Base-by-base conservation (phyloP, 352 stramenopile species). In the Phytophthora melonis region DNA sequence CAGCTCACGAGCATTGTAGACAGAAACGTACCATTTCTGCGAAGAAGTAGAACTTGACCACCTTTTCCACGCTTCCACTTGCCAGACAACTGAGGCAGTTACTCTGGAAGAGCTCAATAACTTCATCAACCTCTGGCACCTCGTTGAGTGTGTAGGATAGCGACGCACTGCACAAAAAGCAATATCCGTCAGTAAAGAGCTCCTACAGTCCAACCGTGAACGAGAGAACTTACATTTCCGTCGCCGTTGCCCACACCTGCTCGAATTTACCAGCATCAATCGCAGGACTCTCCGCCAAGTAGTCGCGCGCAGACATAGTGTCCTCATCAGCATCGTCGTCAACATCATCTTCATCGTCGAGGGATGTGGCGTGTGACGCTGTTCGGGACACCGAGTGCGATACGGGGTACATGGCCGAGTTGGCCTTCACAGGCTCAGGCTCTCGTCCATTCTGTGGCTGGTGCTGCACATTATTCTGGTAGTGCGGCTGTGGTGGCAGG, bases 11-110 rank as follows among this genome's bases (percentile, higher is more conserved):
- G 21, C 16, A 39, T 21, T 62, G 9, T 8, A 59, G 13, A 27
- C 19, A 45, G 23, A 8, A 74, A 6, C 63, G 30, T 79, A 95
- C 89, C 90, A 94, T 94, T 78, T 95, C 87, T 10, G 81, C 88
- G 52, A 87, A 95, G 68, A 97, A 97, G 76, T 90, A 97, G 54
- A 97, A 97, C 71, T 97, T 97, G 77, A 95, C 79, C 19, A 91
- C 58, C 49, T 83, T 84, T 16, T 92, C 75, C 43, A 95, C 70
- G 14, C 82, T 81, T 14, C 90, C 90, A 58, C 88, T 95, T 21
- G 90, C 90, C 64, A 97, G 74, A 77, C 90, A 97, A 74, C 78
- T 87, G 47, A 97, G 64, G 34, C 78, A 88, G 50, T 93, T 90
- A 54, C 79, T 81, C 0, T 83, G 62, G 70, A 97, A 96, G 18